Conservation (phyloP, 306 rosid species). For the Mucuna pruriens region DNA sequence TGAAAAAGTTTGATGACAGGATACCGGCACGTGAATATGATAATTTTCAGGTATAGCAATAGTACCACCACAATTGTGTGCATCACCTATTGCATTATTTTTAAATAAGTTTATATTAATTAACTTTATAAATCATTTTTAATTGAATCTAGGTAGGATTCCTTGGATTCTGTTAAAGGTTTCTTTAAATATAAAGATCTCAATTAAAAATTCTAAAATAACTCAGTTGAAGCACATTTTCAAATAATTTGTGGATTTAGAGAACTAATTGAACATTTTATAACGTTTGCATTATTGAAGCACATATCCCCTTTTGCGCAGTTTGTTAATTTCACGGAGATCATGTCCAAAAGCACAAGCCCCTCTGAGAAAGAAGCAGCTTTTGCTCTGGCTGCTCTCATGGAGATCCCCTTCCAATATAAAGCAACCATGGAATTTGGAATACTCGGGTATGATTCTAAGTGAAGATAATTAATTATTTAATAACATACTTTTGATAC, state of each 20-base stretch:
- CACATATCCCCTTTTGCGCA: conserved; percentile 34
- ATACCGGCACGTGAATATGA: conserved; percentile 81
- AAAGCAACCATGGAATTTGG: conserved; percentile 71
- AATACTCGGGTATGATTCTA: conserved; percentile 66
- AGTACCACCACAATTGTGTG: not conserved
- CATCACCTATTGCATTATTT: too few species aligned
- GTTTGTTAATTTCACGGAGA: conserved; percentile 86
- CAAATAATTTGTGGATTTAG: not conserved
- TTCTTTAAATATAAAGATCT: not conserved
- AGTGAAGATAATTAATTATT: not conserved
- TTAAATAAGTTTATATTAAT: not conserved
- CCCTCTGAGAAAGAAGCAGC: conserved; percentile 72
- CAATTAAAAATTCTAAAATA: not conserved
- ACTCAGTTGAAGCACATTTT: too few species aligned
- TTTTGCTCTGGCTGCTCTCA: conserved; percentile 93
- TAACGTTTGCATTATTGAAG: not conserved
- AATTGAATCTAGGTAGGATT: not conserved
- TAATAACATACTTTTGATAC: not conserved
- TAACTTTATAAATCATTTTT: not conserved
- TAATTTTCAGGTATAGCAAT: conserved; percentile 75
- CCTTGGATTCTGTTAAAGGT: not conserved
- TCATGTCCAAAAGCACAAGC: conserved; percentile 52
- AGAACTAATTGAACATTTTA: not conserved
- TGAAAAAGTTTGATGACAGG: conserved; percentile 88
- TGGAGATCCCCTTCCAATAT: conserved; percentile 94